Conservation (phyloP, 257 asterid species). For the Salvia hispanica region DNA sequence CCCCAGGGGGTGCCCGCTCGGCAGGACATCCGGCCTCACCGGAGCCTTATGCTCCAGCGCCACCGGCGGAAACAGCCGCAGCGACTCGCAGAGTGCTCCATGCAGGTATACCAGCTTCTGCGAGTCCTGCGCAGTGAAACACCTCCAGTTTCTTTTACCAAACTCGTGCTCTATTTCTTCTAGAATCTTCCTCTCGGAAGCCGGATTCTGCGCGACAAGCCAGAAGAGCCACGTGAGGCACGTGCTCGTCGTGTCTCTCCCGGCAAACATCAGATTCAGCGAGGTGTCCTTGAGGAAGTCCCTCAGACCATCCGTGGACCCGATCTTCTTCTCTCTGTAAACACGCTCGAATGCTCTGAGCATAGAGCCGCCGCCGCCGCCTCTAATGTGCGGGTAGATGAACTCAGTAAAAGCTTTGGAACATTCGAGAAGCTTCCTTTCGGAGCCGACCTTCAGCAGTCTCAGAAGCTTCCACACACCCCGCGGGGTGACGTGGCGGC, state of each 20-base stretch:
- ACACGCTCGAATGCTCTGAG: slow-evolving; percentile 23
- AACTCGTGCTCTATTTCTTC: slow-evolving; percentile 30
- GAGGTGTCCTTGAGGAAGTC: slow-evolving; percentile 37
- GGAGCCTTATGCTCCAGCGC: slow-evolving; percentile 9
- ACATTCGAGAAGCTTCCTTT: slow-evolving; percentile 9
- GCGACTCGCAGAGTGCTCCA: slow-evolving; percentile 51
- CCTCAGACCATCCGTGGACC: too few relatives aligned
- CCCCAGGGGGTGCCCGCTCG: slow-evolving; percentile 37
- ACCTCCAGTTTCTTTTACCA: not conserved
- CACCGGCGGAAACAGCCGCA: slow-evolving; percentile 39
- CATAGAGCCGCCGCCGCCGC: not conserved
- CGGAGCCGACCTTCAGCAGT: slow-evolving; percentile 39
- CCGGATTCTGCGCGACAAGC: slow-evolving; percentile 37
- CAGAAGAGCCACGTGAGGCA: slow-evolving; percentile 44
- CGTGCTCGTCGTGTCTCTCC: slow-evolving; percentile 40
- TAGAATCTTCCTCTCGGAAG: slow-evolving; percentile 26
- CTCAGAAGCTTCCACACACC: slow-evolving; percentile 42
- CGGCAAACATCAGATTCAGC: slow-evolving; percentile 32
- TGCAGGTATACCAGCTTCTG: slow-evolving; percentile 43
- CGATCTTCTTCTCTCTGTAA: slow-evolving; percentile 3
- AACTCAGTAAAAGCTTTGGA: slow-evolving; percentile 37
- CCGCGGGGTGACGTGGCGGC: slow-evolving; percentile 43
- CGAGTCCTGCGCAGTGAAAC: slow-evolving; percentile 34
- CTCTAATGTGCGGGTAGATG: slow-evolving; percentile 22
- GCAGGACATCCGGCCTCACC: slow-evolving; percentile 36